Conservation (phyloP, 768 basidiomycete genomes). For the Termitomyces sp. region DNA sequence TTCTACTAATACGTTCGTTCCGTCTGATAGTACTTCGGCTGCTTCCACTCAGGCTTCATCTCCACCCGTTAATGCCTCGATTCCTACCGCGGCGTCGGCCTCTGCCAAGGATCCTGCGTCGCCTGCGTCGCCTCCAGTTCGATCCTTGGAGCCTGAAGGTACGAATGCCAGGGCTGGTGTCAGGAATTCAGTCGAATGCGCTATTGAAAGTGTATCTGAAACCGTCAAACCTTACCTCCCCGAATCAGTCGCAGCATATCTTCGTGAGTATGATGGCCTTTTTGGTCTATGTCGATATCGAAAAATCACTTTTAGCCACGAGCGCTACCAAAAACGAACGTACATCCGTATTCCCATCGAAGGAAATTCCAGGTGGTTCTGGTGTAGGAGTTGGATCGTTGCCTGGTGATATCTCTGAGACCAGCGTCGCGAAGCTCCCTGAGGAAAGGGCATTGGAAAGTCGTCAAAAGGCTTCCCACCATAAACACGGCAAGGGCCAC, state of each 20-base stretch:
- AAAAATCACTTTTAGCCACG: not conserved
- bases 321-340: not conserved
- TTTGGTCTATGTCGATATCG: not conserved
- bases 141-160: not conserved
- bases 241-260: constrained; percentile 4
- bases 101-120: not conserved
- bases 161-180: not conserved
- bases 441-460: constrained; percentile 33
- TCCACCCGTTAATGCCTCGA: not conserved
- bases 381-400: constrained; percentile 44
- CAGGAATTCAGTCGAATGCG: not conserved
- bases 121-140: not conserved
- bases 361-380: constrained; percentile 16
- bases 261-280: not conserved
- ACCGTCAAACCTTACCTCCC: constrained; percentile 15
- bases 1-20: not conserved
- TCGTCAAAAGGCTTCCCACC: not conserved
- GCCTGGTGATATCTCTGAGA: constrained; percentile 40
- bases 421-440: constrained; percentile 43
- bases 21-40: not conserved
- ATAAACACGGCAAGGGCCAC: not conserved
- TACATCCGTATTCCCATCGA: constrained; percentile 1
- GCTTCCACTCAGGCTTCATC: not conserved
- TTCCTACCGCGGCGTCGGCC: not conserved
- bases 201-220: constrained; percentile 7